phyloP scores from a whole-genome alignment of 352 stramenopile species.

The Globisporangium nodosum region DNA sequence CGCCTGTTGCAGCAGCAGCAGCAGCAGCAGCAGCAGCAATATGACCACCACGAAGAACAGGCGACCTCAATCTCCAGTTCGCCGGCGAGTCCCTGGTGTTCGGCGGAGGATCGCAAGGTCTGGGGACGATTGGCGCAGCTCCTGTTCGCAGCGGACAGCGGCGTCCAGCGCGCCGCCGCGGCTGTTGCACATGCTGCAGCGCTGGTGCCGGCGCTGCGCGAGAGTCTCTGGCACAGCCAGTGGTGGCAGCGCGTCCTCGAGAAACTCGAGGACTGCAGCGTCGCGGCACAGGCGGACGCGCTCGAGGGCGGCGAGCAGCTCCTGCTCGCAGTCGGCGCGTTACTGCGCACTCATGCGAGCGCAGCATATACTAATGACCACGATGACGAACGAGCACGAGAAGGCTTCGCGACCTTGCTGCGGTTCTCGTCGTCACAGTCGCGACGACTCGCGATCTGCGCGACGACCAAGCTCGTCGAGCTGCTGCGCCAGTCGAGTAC shows the following conservation, averaged over 20 bases:
- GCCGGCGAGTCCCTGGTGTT: too few species aligned
- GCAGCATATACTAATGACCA: not conserved
- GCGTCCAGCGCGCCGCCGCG: not conserved
- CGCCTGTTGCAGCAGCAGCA: not conserved
- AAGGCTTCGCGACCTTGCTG: not conserved
- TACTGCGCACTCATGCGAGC: not conserved
- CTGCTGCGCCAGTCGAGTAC: not conserved
- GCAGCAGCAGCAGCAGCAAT: not conserved
- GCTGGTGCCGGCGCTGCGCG: not conserved
- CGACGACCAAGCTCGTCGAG: not conserved
- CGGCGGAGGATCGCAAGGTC: not conserved
- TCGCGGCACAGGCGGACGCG: too few species aligned
- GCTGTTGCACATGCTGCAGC: not conserved
- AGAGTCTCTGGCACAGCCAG: constrained; percentile 1
- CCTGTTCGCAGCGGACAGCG: not conserved
- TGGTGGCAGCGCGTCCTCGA: not conserved
- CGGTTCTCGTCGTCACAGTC: not conserved
- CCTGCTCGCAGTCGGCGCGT: not conserved
- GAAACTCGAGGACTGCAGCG: constrained; percentile 4
- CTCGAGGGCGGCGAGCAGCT: not conserved
- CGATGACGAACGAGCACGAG: not conserved
- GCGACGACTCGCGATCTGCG: not conserved
- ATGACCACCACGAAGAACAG: too few species aligned
- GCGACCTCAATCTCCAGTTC: too few species aligned
- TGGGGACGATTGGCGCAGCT: not conserved